Evolutionary conservation across 768 basidiomycete genomes (phyloP), one percentile per base, ranked within the genome.

Genomic region (Pleurotus djamor): DNA sequence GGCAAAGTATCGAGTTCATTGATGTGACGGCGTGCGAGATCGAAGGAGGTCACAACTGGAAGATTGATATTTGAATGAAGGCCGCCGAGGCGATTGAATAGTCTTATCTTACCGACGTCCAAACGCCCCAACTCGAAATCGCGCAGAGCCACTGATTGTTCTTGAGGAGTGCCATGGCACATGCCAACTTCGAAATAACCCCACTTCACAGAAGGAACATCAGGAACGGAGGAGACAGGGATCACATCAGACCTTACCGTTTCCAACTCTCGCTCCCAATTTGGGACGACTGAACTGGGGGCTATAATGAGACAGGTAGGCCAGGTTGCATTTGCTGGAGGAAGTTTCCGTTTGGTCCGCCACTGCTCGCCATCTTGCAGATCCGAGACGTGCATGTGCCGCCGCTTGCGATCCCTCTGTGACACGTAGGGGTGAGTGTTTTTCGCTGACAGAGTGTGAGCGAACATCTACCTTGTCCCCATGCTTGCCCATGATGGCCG

Each of bases 221-320:
- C 50, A 56, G 32, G 38, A 41, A 41, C 10, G n/a, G 64, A 55
- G 61, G 21, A 21, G 8, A 59, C 44, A 16, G 5, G 44, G 12
- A 17, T 34, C 36, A 55, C 21, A 4, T 50, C 37, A 4, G 17
- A 1, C 69, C 73, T 55, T 61, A 92, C 94, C 36, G 86, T 92
- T 63, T 87, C 73, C 58, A 98, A 86, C 71, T 99, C 96, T 33
- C 96, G 76, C 64, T 87, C 83, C 96, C 96, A 98, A 64, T 97
- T 96, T 35, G 79, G 79, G 0, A 92, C 84, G 1, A 99, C 89
- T 2, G 88, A 87, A 37, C 85, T 85, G 0, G 96, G 96, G 1
- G 90, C 92, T 38, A 96, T 84, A 55, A 98, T 91, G 48, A 98
- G 75, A 60, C 88, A 89, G 0, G 95, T 96, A 4, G 91, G 85